Evolutionary conservation across 2,329 filamentous ascomycete species (phyloP), one percentile per base, ranked within the genome.

Genomic region (Microthyrium microscopicum): DNA sequence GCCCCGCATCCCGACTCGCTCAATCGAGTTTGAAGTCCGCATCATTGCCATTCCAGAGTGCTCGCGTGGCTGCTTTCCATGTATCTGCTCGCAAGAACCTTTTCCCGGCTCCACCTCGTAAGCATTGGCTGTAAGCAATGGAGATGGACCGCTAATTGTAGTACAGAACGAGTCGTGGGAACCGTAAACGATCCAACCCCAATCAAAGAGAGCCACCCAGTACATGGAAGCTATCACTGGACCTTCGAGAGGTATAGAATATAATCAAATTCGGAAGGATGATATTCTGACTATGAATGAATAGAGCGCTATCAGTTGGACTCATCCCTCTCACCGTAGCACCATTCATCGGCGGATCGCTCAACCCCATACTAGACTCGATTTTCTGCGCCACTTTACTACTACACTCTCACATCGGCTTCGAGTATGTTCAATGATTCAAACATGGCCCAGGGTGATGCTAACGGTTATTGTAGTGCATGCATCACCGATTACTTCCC

Each of bases 191-290:
- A 95, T 51, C 72, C 89, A 36, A 79, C 71, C 20, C 72, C 71
- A 25, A 58, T 93, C 17, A 85, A 84, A 29, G 53, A 70, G 16
- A 60, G 81, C 34, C 72, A 69, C 46, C 74, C 87, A 26, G 64
- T 73, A 36, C 82, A 98, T 62, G 89, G 89, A 47, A 91, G 80
- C 58, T 98, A 95, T 66, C 89, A 98, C 70, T 98, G 89, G 89
- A 81, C 79, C 39, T 93, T 93, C 51, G 89, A 98, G 68, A 66
- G 73, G 68, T 72, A 52, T 37, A 42, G 21, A 26, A 15, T 7
- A 25, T 29, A 6, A 27, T 16, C 12, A 35, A 31, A 20, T 16
- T 5, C 13, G n/a, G 16, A 8, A 11, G 18, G 18, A 19, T 26
- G 26, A 39, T n/a, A n/a, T n/a, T n/a, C n/a, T n/a, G n/a, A n/a